phyloP scores from a whole-genome alignment of 2,329 filamentous ascomycete genomes.

The Atkinsonella hypoxylon region DNA sequence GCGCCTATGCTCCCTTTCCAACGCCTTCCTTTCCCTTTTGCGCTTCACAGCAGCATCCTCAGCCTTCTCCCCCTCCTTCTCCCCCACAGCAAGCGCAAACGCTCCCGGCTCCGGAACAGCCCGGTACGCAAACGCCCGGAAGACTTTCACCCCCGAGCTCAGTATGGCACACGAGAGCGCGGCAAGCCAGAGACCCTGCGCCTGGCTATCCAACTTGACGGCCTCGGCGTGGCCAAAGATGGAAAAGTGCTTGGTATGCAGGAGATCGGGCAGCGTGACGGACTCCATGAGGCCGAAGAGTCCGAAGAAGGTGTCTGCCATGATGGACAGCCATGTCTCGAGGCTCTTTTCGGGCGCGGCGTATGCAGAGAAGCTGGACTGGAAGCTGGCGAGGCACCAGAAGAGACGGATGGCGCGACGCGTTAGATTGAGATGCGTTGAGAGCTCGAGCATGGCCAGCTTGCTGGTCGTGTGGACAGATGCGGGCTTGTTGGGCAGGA shows the following conservation, averaged over 20 bases:
- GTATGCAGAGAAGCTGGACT: constrained; percentile 28
- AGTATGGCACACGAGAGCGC: constrained; percentile 41
- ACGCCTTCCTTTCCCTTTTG: constrained; percentile 20
- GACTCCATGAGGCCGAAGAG: constrained; percentile 58
- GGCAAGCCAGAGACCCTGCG: constrained; percentile 60
- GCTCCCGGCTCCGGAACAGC: constrained; percentile 22
- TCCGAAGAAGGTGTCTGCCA: constrained; percentile 47
- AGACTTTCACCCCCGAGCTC: constrained; percentile 28
- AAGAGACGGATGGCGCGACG: constrained; percentile 58
- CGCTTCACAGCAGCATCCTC: constrained; percentile 20
- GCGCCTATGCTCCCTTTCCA: constrained; percentile 17
- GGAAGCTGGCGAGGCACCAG: constrained; percentile 52
- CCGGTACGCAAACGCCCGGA: constrained; percentile 22
- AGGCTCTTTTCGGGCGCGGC: constrained; percentile 14
- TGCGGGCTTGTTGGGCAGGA: constrained; percentile 16
- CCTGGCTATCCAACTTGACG: constrained; percentile 40
- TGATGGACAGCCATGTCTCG: constrained; percentile 39
- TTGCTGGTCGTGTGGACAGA: constrained; percentile 17
- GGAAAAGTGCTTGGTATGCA: constrained; percentile 30
- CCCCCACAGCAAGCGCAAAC: constrained; percentile 10
- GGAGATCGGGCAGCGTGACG: constrained; percentile 44
- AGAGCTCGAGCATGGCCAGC: constrained; percentile 24
- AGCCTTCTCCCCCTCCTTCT: constrained; percentile 16
- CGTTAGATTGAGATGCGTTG: constrained; percentile 31
- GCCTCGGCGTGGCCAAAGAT: constrained; percentile 40